These are phyloP conservation scores for Schoenoplectus triqueter DNA, from an alignment of 202 grass and related monocot genomes.

Conservation along the genomic window DNA sequence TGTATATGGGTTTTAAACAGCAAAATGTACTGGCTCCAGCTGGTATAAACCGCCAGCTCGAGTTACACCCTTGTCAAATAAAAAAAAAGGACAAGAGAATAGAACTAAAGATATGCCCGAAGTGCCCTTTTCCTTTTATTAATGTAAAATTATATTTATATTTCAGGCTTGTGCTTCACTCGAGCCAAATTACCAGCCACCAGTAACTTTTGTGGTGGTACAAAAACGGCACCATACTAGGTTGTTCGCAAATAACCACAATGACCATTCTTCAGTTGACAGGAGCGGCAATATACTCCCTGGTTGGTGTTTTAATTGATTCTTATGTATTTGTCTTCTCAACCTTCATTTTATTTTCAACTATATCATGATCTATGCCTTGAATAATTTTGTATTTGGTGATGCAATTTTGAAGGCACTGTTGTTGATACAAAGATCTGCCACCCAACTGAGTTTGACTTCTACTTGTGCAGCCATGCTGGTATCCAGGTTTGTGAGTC, in stretches of 20 bases:
- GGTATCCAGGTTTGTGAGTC: constrained; percentile 64
- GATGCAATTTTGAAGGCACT: constrained; percentile 55
- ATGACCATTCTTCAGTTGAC: constrained; percentile 60
- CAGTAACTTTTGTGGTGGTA: constrained; percentile 83
- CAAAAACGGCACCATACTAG: constrained; percentile 95
- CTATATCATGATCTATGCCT: not conserved
- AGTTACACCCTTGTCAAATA: not conserved
- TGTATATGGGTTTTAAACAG: not conserved
- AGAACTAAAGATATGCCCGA: not conserved
- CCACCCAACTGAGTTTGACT: constrained; percentile 94
- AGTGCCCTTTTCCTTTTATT: not conserved
- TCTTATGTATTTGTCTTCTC: not conserved
- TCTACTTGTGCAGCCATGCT: constrained; percentile 96
- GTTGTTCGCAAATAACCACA: constrained; percentile 77
- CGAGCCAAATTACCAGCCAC: constrained; percentile 78
- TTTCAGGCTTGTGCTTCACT: constrained; percentile 80
- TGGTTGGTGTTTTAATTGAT: constrained; percentile 47
- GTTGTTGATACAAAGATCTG: constrained; percentile 97
- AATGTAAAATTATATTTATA: constrained; percentile 24
- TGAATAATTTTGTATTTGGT: constrained; percentile 29
- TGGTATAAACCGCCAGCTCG: not conserved
- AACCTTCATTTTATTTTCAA: constrained; percentile 7
- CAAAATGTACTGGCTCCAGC: not conserved
- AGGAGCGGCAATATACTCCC: constrained; percentile 83
- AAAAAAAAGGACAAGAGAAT: not conserved